Evolutionary conservation across 257 asterid genomes (phyloP), one percentile per base, ranked within the genome.

Genomic region (Nicotiana sylvestris): DNA sequence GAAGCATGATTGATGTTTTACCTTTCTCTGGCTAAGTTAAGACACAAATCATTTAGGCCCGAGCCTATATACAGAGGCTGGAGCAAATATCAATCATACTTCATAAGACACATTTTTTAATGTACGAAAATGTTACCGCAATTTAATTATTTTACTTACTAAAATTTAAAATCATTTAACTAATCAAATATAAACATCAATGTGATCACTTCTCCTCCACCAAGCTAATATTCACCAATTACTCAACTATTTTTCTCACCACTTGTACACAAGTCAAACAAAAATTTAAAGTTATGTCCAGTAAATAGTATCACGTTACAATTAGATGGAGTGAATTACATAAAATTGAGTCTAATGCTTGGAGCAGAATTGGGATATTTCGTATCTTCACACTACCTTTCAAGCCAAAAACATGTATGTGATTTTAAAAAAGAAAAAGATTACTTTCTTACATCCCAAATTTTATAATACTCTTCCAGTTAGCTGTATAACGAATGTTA

Each of bases 121-220:
- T 5, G 13, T 74, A 7, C 37, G 3, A 18, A 27, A 53, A 46
- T 49, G 79, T 49, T 74, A 27, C 7, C 62, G 13, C 62, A n/a
- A 49, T 49, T 49, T 46, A 7, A 74, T 49, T 3, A 74, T 25
- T 74, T 27, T 49, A 25, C 15, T 15, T 25, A 6, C 27, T 35
- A 11, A n/a, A 66, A 33, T 18, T 15, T 33, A 81, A 51, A 30
- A 49, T 81, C 21, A 74, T 74, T 74, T 74, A 49, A 74, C 1
- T 74, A 74, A 49, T 49, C 25, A 74, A 74, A 25, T 72, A 72
- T 13, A 74, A 25, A 46, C 61, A 72, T 72, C 78, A 72, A 72
- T 6, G 60, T 25, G 9, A 46, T 49, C 4, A 74, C 79, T 49
- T 49, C 79, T 46, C 60, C 78, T 43, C 62, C 79, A 74, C 39